Evolutionary conservation across 371 early-diverging fungal genomes (phyloP), one percentile per base, ranked within the genome.

Genomic region (Furculomyces boomerangus): DNA sequence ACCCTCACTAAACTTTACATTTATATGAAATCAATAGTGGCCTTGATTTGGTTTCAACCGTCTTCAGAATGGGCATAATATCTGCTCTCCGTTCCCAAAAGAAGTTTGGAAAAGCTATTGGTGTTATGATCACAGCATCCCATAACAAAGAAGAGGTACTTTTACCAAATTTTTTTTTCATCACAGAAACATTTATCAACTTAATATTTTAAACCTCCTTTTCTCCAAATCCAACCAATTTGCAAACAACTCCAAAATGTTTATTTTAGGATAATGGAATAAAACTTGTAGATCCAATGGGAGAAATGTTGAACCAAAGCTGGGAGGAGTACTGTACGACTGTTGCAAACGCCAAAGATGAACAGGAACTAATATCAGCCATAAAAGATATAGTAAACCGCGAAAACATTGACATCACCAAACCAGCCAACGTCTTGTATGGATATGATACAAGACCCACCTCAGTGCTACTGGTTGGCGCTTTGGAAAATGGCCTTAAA

Each of bases 81-180:
- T 95, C 96, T 18, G 80, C 81, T 25, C 72, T 98, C 46, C 82
- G 98, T 52, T 93, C 94, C 20, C 83, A 87, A 61, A 80, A 78
- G 61, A 74, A 89, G 50, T 71, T 79, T 52, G 91, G 95, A 41
- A 77, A 85, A 58, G 75, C 75, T 54, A 91, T 99, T 57, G 99
- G 99, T 58, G 82, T 93, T 40, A 97, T 99, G 97, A 80, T 99
- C 56, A 99, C 99, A 46, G 99, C 99, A 39, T 93, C 94, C 32
- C 99, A 99, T 74, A 99, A 99, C 71, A 90, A 93, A 52, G 92
- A 68, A 59, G 54, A 56, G 7, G 45, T 45, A 45, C 10, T 5
- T 8, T 8, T 24, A 39, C 39, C 10, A 26, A 3, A 45, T 45
- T 22, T 45, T 8, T 10, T 24, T 22, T 10, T 10, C 20, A 8